These are phyloP conservation scores for Termitomyces sp. DNA, from an alignment of 768 basidiomycete genomes.

Conservation along the genomic window DNA sequence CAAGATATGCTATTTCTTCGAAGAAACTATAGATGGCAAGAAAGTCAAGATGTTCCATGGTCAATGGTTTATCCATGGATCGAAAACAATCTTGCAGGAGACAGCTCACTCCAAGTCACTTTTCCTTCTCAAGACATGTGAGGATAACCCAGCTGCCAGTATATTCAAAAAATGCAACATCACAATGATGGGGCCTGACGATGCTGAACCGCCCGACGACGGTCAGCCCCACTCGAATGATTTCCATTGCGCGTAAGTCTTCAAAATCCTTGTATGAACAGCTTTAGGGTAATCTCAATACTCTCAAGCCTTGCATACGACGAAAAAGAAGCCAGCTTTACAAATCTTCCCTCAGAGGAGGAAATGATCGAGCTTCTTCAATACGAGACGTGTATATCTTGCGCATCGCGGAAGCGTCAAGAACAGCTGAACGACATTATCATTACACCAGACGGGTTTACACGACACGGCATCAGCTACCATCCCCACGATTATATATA, in stretches of 20 bases:
- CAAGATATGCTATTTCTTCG: conserved; percentile 59
- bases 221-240: conserved; percentile 30
- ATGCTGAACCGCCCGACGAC: conserved; percentile 44
- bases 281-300: not conserved
- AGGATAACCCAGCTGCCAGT: conserved; percentile 44
- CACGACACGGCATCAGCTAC: conserved; percentile 39
- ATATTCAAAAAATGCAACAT: conserved; percentile 58
- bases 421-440: conserved; percentile 18
- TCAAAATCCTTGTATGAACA: not conserved
- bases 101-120: conserved; percentile 57
- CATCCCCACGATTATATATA: conserved; percentile 63
- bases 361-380: conserved; percentile 19
- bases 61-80: conserved; percentile 66
- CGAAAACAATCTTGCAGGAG: conserved; percentile 62
- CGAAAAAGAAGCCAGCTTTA: conserved; percentile 38
- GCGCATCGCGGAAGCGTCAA: conserved; percentile 28
- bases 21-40: conserved; percentile 21
- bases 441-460: conserved; percentile 27
- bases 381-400: conserved; percentile 45
- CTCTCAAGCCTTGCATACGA: conserved; percentile 46
- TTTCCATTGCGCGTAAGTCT: conserved; percentile 53
- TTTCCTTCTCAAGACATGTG: conserved; percentile 51
- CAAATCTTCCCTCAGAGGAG: conserved; percentile 33
- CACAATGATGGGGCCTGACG: conserved; percentile 29
- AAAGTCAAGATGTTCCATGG: conserved; percentile 55